Evolutionary conservation across 352 stramenopile genomes (phyloP), one percentile per base, ranked within the genome.

Genomic region (Pythium rhizo-oryzae): DNA sequence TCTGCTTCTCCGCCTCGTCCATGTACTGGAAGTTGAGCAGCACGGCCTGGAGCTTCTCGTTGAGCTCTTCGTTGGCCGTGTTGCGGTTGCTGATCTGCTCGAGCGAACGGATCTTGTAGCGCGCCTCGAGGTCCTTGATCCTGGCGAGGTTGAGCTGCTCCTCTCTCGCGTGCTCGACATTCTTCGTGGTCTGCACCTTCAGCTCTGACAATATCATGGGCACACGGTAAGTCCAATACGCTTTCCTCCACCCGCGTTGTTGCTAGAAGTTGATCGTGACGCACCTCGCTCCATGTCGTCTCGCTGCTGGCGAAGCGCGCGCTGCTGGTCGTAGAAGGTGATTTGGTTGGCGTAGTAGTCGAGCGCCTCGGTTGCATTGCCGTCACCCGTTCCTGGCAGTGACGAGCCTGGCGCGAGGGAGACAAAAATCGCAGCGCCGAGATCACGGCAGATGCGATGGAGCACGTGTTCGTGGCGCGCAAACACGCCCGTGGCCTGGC

Each of bases 11-110:
- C 0, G 73, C 41, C 15, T 84, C 75, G 56, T 80, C 76, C 44
- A 90, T 84, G 60, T 86, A 78, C 67, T 86, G 76, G 61, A 91
- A 91, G 53, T 81, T 69, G 33, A 81, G 73, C 16, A 91, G 67
- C 23, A 91, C 80, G 8, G 43, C 57, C 53, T 80, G 72, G 13
- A 90, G 62, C 35, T 87, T 87, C 8, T 74, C 75, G 43, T 75
- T 77, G 58, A 91, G 76, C 39, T 89, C 78, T 30, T 85, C 71
- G 8, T 72, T 58, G 12, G 73, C 43, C 1, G 80, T 72, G 52
- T 82, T 89, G 52, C 76, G 81, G 18, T 78, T 71, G n/a, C 53
- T 80, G 64, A 89, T 79, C 30, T 79, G 70, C 46, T 89, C 80
- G n/a, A 91, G 70, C 1, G 62, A 64, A 21, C 78, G 76, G 46